A percentile compares a stretch with the other conserved stretches of the same genome.
Conservation (phyloP, 75 land plant genomes). For the Selaginella tamariscina region DNA sequence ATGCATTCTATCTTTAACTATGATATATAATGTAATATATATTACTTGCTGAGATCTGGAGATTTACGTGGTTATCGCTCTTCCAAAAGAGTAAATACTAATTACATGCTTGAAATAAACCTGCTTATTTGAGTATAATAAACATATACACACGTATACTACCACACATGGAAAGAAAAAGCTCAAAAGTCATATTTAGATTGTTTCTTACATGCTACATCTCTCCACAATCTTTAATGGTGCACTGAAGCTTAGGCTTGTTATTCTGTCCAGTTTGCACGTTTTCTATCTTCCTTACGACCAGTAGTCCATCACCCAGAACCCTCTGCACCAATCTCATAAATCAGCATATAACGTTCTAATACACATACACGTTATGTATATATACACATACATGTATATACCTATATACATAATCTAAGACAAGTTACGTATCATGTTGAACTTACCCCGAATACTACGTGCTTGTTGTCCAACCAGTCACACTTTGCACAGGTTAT, state of each 20-base stretch:
- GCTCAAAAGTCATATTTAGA: too few species aligned
- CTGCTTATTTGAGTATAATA: neutral
- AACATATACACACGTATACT: neutral
- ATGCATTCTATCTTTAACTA: too few species aligned
- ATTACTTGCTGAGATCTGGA: constrained; percentile 83
- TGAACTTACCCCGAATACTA: constrained; percentile 63
- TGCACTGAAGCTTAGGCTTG: constrained; percentile 73
- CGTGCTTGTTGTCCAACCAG: constrained; percentile 78
- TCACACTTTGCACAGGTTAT: constrained; percentile 73
- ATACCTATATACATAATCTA: too few species aligned
- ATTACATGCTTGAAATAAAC: constrained; percentile 27
- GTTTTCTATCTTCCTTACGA: constrained; percentile 85
- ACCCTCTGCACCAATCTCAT: constrained; percentile 63
- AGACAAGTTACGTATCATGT: neutral
- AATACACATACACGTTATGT: too few species aligned
- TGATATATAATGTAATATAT: too few species aligned
- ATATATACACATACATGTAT: too few species aligned
- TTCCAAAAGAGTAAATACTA: constrained; percentile 94
- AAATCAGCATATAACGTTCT: neutral
- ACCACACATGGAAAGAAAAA: too few species aligned
- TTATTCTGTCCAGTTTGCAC: constrained; percentile 89
- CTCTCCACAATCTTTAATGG: constrained; percentile 84
- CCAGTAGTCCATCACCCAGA: constrained; percentile 79
- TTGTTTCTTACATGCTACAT: constrained; percentile 27
- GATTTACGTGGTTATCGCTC: constrained; percentile 85